Evolutionary conservation across 1,139 yeast species (phyloP), one percentile per base, ranked within the genome.

Genomic region (Sugiyamaella neomexicana): DNA sequence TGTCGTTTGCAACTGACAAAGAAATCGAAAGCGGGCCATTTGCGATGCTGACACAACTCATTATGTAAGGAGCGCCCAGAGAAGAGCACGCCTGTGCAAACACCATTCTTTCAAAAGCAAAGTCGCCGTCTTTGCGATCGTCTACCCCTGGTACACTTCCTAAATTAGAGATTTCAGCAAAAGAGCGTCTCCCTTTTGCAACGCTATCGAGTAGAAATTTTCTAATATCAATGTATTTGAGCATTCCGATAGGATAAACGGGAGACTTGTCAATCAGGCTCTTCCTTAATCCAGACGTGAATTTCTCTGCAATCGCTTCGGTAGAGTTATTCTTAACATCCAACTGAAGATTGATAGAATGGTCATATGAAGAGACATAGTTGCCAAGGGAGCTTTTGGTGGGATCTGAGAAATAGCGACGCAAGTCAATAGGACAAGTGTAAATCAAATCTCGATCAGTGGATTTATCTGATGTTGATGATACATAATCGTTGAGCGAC

Each of bases 91-190:
- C 57, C 48, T 58, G 61, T 8, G 55, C 59, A 42, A 56, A 54
- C 13, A 52, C 47, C 32, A 54, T 50, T n/a, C 32, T 29, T 20
- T 23, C 46, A 12, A 27, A 13, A 13, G 46, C 4, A 27, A 32
- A 34, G 2, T 29, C n/a, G n/a, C 34, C 34, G 2, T 29, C 34
- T 9, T 9, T 29, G 3, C n/a, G 10, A 23, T 2, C 34, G n/a
- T 25, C 34, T 13, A 27, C 25, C 37, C 16, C 15, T 31, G 52
- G 39, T 15, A 55, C 52, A 8, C 55, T 53, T 29, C 65, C 65
- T 20, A 62, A 57, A 53, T 62, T 62, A 16, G 65, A 62, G 9
- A 62, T 43, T 48, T 62, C 65, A 7, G 54, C 61, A 8, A 60
- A 23, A 9, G 53, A 49, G 10, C 56, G 47, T 32, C 65, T 52